Conservation (phyloP, 768 basidiomycete genomes). For the Leccinellum luteum region DNA sequence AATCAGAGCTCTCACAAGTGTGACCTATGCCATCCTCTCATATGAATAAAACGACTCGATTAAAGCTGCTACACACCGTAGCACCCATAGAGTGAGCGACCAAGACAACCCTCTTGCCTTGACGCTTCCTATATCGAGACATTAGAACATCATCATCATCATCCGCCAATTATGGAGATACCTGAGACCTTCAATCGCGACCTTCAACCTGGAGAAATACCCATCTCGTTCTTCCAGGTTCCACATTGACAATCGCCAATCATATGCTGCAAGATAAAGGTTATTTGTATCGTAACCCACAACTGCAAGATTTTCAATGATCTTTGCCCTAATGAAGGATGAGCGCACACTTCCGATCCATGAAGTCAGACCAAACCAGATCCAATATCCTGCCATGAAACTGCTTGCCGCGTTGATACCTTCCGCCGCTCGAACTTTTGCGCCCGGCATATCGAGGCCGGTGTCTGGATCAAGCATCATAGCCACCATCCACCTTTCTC, state of each 20-base stretch:
- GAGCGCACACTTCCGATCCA: background rate
- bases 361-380: constrained; percentile 57
- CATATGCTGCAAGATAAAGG: constrained; percentile 79
- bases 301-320: constrained; percentile 91
- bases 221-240: constrained; percentile 92
- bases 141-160: background rate
- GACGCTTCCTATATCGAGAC: constrained; percentile 48
- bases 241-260: constrained; percentile 85
- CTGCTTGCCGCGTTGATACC: constrained; percentile 88
- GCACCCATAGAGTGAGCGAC: constrained; percentile 87
- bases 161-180: constrained; percentile 19
- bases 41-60: background rate
- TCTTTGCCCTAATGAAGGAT: constrained; percentile 63
- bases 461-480: constrained; percentile 91
- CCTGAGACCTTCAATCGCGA: constrained; percentile 78
- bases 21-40: constrained; percentile 45
- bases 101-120: constrained; percentile 77
- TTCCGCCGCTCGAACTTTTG: constrained; percentile 88
- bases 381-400: constrained; percentile 91
- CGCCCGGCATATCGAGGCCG: constrained; percentile 82
- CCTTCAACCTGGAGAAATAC: constrained; percentile 82
- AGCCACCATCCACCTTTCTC: constrained; percentile 85
- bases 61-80: constrained; percentile 45
- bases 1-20: constrained; percentile 39
- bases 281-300: constrained; percentile 93